Base-by-base conservation (phyloP, 1,284 basidiomycete genomes). In the Ceratobasidium sp. region DNA sequence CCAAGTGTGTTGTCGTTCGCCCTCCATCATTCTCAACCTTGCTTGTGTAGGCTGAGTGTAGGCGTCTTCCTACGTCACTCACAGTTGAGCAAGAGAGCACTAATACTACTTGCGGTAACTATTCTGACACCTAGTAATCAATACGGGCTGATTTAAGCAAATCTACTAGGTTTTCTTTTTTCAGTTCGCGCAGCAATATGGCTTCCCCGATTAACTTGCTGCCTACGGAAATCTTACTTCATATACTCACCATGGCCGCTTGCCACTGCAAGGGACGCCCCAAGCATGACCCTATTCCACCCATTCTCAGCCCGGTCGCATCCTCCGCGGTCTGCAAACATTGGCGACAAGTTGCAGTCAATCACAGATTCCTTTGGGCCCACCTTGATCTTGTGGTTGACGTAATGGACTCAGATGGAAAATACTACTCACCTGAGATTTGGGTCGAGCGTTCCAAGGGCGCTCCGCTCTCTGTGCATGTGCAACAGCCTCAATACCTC, bases 281-380 rank as follows among this genome's bases (percentile, higher is more conserved):
- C 13, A 12, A 61, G 1, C 1, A 5, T 2, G 33, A 26, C 15
- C 6, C 40, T 13, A 33, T 33, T 1, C 59, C 12, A 5, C 17
- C 48, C 17, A 17, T 20, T 17, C 48, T 20, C 17, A 50, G 17
- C 33, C 33, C 62, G 33, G 28, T 33, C 9, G 2, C 66, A 13
- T 26, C 40, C 13, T 20, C 26, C 12, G n/a, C n/a, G 7, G 66
- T 68, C 20, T 52, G 66, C 50, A 50, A 9, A 26, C 23, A n/a
- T 3, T 68, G 66, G 66, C 66, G 50, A 2, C 44, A 68, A 20
- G 28, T 68, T 54, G 44, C 50, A 7, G 3, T 52, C 23, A 50
- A 68, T 10, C 3, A 23, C 3, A 23, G 28, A 7, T n/a, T 23
- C 9, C 66, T 68, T 28, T 68, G 66, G 66, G 33, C 66, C 1